A percentile compares a stretch with the other conserved stretches of the same genome.
Evolutionary conservation across 495 filamentous ascomycete species (phyloP).

Genomic region (Neurospora sp.): DNA sequence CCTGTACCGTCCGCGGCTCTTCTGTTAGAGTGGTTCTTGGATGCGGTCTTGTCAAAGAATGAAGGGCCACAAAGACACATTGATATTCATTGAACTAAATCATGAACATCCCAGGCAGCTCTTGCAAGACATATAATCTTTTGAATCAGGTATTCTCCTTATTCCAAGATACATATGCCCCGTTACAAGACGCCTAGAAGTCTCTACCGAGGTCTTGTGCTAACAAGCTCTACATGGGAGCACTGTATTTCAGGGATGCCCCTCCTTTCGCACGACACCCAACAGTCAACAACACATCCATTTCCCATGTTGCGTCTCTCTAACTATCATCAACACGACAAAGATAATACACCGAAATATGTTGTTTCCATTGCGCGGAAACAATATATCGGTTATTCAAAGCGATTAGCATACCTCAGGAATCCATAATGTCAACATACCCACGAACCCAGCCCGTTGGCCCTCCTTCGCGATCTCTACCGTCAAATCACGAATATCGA

Average conservation of each 20-base stretch:
- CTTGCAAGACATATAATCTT: neutral
- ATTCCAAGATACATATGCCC: neutral
- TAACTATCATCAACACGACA: neutral
- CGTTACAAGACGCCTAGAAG: neutral
- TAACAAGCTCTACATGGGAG: neutral
- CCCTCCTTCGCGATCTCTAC: neutral
- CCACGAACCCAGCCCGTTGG: neutral
- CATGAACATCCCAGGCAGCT: neutral
- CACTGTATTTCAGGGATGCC: neutral
- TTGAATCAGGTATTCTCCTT: fast-evolving
- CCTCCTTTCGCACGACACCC: neutral
- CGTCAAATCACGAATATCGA: neutral
- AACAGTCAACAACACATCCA: neutral
- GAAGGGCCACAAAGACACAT: neutral
- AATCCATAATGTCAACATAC: neutral
- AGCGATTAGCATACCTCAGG: neutral
- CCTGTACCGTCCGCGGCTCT: neutral
- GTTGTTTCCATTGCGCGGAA: neutral
- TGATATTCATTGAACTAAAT: neutral
- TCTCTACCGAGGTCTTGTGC: neutral
- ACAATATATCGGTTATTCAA: neutral
- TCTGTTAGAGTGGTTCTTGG: neutral
- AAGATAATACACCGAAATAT: neutral
- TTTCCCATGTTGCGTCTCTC: neutral
- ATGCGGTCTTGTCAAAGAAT: neutral